Percentiles rank a stretch among this genome's conserved stretches.
Conservation (phyloP, 345 rosid species). For the Salix viminalis region DNA sequence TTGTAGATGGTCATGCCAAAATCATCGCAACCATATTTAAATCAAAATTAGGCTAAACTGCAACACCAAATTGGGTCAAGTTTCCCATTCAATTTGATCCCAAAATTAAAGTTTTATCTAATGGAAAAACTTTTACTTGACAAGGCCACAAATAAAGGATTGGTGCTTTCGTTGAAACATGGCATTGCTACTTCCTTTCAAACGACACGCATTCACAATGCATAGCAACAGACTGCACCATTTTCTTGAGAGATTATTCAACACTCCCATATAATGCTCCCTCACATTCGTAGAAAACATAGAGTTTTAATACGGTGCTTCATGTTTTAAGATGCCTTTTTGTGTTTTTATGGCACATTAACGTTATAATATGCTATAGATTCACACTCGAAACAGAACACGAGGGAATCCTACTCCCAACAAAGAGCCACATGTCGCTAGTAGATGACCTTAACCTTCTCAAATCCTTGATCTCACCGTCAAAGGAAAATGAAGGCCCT, state of each 20-base stretch:
- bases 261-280: neutral
- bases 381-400: neutral
- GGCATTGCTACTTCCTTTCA: neutral
- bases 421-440: conserved; percentile 12
- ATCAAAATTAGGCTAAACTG: neutral
- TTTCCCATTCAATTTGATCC: neutral
- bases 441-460: conserved; percentile 28
- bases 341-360: too few relatives aligned
- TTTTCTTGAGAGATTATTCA: neutral
- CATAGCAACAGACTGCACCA: neutral
- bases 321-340: too few relatives aligned
- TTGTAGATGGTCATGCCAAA: neutral
- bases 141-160: neutral
- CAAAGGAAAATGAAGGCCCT: conserved; percentile 11
- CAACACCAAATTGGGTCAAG: neutral
- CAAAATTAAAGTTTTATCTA: neutral
- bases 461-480: conserved; percentile 22
- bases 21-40: neutral
- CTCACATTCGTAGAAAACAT: neutral
- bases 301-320: too few relatives aligned
- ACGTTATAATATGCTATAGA: too few relatives aligned
- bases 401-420: neutral
- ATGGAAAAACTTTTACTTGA: neutral
- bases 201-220: neutral
- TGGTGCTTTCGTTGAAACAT: neutral